These are phyloP conservation scores for Candida hispaniensis DNA, from an alignment of 805 yeast genomes.

Conservation along the genomic window DNA sequence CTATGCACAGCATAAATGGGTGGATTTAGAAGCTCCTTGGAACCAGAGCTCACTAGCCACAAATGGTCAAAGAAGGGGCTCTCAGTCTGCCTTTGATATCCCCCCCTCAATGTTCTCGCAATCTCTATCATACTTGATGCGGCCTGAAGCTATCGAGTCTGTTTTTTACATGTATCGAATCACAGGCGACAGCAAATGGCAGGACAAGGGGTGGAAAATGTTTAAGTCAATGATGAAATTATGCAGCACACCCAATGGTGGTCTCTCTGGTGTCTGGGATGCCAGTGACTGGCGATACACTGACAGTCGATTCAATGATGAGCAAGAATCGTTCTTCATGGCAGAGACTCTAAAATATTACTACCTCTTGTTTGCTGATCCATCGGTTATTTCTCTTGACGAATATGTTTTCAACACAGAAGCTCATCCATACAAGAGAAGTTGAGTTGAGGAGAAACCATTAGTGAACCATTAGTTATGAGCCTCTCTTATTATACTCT, in stretches of 20 bases:
- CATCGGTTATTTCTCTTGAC: slow-evolving; percentile 36
- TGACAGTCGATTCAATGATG: slow-evolving; percentile 26
- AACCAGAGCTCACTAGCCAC: too few relatives aligned
- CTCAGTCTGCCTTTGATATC: slow-evolving; percentile 21
- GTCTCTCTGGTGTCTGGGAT: slow-evolving; percentile 33
- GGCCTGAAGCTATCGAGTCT: slow-evolving; percentile 55
- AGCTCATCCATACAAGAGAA: slow-evolving; percentile 45
- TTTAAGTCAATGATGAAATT: slow-evolving; percentile 31
- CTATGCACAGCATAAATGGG: too few relatives aligned
- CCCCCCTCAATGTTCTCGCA: slow-evolving; percentile 21
- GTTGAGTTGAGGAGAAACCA: too few relatives aligned
- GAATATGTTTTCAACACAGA: slow-evolving; percentile 50
- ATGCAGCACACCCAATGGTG: slow-evolving; percentile 19
- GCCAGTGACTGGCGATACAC: slow-evolving; percentile 27
- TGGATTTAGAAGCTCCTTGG: slow-evolving; percentile 7
- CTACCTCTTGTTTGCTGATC: slow-evolving; percentile 38
- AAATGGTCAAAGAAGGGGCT: too few relatives aligned
- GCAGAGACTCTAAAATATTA: slow-evolving; percentile 51
- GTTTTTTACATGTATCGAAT: slow-evolving; percentile 48
- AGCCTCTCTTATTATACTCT: too few relatives aligned
- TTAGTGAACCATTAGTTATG: too few relatives aligned
- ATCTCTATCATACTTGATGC: slow-evolving; percentile 35
- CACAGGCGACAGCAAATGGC: slow-evolving; percentile 50
- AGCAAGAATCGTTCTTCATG: slow-evolving; percentile 44
- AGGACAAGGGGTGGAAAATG: slow-evolving; percentile 43